Percentiles rank a stretch among this genome's conserved stretches.
Conservation (phyloP, 177 flowering plant species). For the Vitis hybrid region DNA sequence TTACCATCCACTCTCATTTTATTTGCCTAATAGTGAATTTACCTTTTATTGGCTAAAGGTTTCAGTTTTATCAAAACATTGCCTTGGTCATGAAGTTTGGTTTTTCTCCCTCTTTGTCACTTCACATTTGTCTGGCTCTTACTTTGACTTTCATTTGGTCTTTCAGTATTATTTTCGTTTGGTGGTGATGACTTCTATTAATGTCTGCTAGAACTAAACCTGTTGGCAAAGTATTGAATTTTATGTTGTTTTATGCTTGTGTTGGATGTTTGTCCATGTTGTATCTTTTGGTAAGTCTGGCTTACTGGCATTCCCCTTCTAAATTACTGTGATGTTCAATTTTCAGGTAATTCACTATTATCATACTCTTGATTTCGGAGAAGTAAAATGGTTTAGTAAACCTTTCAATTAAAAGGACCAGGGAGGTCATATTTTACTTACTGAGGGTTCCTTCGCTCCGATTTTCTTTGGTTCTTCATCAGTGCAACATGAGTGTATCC, state of each 20-base stretch:
- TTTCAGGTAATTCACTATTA: conserved; percentile 65
- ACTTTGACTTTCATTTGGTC: too few species aligned
- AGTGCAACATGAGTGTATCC: conserved; percentile 99
- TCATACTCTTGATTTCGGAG: conserved; percentile 48
- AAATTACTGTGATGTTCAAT: not conserved
- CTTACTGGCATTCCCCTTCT: not conserved
- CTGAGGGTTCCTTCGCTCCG: conserved; percentile 60
- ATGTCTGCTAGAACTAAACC: too few species aligned
- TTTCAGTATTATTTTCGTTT: too few species aligned
- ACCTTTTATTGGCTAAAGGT: too few species aligned
- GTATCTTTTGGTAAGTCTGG: not conserved
- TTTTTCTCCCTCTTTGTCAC: too few species aligned
- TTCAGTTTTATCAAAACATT: too few species aligned
- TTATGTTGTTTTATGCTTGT: not conserved
- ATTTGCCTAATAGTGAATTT: too few species aligned
- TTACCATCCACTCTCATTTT: too few species aligned
- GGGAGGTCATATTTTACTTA: conserved; percentile 59
- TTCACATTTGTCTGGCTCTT: too few species aligned
- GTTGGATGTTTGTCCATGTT: not conserved
- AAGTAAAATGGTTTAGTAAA: conserved; percentile 55
- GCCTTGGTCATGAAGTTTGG: too few species aligned
- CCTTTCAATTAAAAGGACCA: conserved; percentile 57
- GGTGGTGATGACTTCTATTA: too few species aligned
- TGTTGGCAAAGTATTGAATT: too few species aligned
- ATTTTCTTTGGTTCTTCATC: conserved; percentile 82